These are phyloP conservation scores for Vitrella brassicaformis DNA, from an alignment of 73 alveolate genomes.

Conservation along the genomic window DNA sequence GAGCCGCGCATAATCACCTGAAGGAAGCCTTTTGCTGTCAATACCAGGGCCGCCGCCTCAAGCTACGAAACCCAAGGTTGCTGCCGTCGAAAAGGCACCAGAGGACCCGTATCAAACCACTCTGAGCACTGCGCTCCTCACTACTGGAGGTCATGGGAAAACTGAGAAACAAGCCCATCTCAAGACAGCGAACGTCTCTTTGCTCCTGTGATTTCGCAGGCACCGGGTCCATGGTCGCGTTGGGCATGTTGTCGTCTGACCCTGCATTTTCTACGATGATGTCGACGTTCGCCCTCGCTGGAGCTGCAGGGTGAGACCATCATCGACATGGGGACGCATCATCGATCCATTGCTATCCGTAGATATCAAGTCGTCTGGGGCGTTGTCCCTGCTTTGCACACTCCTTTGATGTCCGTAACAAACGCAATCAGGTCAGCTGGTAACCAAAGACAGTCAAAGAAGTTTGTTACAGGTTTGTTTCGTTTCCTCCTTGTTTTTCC, in stretches of 20 bases:
- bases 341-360: background rate
- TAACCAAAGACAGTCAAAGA: conserved; percentile 16
- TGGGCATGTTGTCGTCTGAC: conserved; percentile 21
- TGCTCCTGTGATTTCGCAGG: too few species aligned
- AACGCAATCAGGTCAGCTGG: conserved; percentile 74
- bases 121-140: conserved; percentile 10
- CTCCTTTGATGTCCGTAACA: conserved; percentile 74
- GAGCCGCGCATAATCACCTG: too few species aligned
- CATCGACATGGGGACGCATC: background rate
- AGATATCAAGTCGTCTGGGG: conserved; percentile 65
- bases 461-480: background rate
- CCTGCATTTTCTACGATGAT: conserved; percentile 32
- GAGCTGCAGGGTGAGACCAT: conserved; percentile 44
- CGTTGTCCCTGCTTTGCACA: conserved; percentile 66
- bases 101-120: conserved; percentile 26
- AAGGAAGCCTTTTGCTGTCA: too few species aligned
- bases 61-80: conserved; percentile 9
- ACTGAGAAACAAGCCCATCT: too few species aligned
- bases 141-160: conserved; percentile 15
- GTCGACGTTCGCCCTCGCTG: conserved; percentile 50
- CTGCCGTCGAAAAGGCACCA: conserved; percentile 4
- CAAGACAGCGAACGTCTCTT: too few species aligned
- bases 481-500: too few species aligned
- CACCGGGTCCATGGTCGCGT: too few species aligned
- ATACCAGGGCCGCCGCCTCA: conserved; percentile 13